Conservation (phyloP, 306 rosid genomes). For the Mucuna pruriens region DNA sequence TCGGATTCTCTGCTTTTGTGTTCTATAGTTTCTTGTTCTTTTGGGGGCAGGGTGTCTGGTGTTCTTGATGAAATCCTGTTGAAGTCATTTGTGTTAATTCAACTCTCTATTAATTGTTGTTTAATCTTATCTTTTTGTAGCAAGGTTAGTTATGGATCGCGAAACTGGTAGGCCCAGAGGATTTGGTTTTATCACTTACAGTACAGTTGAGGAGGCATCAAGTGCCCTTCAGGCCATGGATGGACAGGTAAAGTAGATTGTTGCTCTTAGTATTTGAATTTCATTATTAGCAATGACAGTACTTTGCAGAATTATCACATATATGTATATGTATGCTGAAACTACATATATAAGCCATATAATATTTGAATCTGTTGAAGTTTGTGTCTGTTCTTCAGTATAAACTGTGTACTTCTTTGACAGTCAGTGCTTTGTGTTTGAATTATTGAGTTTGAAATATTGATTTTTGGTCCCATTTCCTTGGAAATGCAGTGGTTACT, state of each 20-base stretch:
- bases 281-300: background rate
- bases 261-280: constrained; percentile 8
- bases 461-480: background rate
- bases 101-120: background rate
- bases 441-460: background rate
- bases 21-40: background rate
- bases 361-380: background rate
- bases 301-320: background rate
- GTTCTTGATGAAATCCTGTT: background rate
- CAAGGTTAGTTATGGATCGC: constrained; percentile 64
- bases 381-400: background rate
- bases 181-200: constrained; percentile 67
- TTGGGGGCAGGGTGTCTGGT: no score
- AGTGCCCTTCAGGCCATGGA: constrained; percentile 71
- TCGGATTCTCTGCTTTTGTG: background rate
- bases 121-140: constrained; percentile 43
- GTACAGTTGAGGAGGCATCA: constrained; percentile 62
- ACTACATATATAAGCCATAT: background rate
- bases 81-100: background rate
- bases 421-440: background rate
- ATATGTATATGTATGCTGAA: background rate
- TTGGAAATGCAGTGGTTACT: background rate
- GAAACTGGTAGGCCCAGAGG: constrained; percentile 76
- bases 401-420: background rate
- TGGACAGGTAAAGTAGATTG: constrained; percentile 58